Conservation (phyloP, 176 grass and related monocot species). For the Ensete ventricosum region DNA sequence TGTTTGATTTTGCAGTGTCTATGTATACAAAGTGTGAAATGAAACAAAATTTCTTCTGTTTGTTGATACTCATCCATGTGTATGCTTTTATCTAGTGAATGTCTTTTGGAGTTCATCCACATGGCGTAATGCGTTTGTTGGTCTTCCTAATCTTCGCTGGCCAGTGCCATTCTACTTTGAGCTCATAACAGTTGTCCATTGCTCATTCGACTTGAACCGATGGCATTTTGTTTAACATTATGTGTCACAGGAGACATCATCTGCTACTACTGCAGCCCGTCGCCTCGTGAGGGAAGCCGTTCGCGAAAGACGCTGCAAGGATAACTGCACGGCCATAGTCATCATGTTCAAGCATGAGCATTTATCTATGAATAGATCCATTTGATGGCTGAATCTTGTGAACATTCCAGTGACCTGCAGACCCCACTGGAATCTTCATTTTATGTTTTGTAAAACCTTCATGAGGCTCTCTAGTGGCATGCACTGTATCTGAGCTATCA, state of each 20-base stretch:
- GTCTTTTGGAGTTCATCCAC: no score
- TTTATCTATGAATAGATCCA: background rate
- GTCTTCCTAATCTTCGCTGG: background rate
- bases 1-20: no score
- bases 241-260: slow-evolving; percentile 45
- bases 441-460: slow-evolving; percentile 13
- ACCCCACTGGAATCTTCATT: background rate
- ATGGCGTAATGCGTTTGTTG: no score
- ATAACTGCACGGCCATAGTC: slow-evolving; percentile 84
- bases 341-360: slow-evolving; percentile 55
- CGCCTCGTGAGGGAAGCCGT: slow-evolving; percentile 78
- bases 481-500: slow-evolving; percentile 43
- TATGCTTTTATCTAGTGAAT: no score
- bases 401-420: background rate
- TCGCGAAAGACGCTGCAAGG: slow-evolving; percentile 82
- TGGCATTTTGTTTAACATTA: background rate
- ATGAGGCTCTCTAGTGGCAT: slow-evolving; percentile 47
- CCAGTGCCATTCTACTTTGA: background rate
- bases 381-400: background rate
- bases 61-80: no score
- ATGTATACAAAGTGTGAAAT: no score
- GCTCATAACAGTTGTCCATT: background rate
- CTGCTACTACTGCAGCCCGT: slow-evolving; percentile 46
- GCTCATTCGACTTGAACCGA: background rate
- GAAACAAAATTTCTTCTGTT: no score